Percentiles rank a stretch among this genome's conserved stretches.
phyloP scores from a whole-genome alignment of 164 flowering plant species.

The Magnolia officinalis region DNA sequence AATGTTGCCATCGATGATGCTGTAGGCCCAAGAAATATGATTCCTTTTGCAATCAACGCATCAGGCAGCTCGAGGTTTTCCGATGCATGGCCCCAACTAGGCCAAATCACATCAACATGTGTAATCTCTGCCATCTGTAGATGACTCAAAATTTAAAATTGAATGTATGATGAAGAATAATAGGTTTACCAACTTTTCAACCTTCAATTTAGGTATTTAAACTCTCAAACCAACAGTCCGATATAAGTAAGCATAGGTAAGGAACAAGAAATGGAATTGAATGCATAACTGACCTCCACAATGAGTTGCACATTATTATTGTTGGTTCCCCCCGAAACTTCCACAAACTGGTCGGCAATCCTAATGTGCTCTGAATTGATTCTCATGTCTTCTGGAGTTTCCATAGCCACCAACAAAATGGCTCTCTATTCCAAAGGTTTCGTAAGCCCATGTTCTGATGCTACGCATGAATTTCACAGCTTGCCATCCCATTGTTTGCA shows the following conservation, averaged over 20 bases:
- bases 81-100: constrained; percentile 99
- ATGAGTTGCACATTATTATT: constrained; percentile 99
- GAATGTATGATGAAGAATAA: constrained; percentile 5
- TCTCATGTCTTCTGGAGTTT: no score
- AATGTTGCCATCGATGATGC: constrained; percentile 87
- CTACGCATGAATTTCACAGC: no score
- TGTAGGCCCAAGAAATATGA: constrained; percentile 95
- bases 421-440: no score
- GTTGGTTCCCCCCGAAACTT: constrained; percentile 99
- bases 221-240: not conserved
- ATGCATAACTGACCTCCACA: constrained; percentile 64
- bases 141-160: constrained; percentile 15
- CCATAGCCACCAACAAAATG: no score
- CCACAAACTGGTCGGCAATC: constrained; percentile 98
- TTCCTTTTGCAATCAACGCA: constrained; percentile 75
- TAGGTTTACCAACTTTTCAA: not conserved
- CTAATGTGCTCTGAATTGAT: no score
- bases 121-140: constrained; percentile 92
- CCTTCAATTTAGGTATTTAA: not conserved
- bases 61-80: constrained; percentile 99
- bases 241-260: not conserved
- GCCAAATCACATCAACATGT: constrained; percentile 98
- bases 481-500: no score
- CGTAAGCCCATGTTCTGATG: no score
- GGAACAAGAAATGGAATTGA: not conserved